A percentile compares a stretch with the other conserved stretches of the same genome.
Evolutionary conservation across 2,329 filamentous ascomycete genomes (phyloP).

Genomic region (Fusarium lyarnte): DNA sequence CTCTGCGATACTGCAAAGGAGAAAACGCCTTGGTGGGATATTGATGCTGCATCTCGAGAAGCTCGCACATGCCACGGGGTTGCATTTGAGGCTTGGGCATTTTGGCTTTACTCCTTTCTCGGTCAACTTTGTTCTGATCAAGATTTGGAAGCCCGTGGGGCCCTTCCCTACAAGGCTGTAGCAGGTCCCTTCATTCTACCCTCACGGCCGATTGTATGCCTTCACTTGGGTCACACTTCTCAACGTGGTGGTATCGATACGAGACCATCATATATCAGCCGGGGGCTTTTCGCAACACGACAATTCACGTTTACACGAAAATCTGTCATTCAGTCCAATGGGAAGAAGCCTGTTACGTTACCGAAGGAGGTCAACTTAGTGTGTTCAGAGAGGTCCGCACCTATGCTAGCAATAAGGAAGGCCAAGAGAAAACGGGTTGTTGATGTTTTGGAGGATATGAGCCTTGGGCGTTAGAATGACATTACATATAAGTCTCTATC

Average conservation of each 20-base stretch:
- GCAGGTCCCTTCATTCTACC: slow-evolving; percentile 52
- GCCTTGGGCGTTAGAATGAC: not conserved
- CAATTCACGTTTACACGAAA: slow-evolving; percentile 49
- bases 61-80: slow-evolving; percentile 47
- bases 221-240: slow-evolving; percentile 52
- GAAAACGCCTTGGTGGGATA: slow-evolving; percentile 44
- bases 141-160: slow-evolving; percentile 44
- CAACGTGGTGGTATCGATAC: slow-evolving; percentile 47
- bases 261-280: slow-evolving; percentile 49
- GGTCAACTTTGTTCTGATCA: slow-evolving; percentile 50
- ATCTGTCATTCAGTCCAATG: not conserved
- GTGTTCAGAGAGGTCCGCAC: slow-evolving; percentile 28
- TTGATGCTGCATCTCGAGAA: slow-evolving; percentile 43
- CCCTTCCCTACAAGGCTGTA: slow-evolving; percentile 43
- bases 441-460: slow-evolving; percentile 47
- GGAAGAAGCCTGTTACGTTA: slow-evolving; percentile 4
- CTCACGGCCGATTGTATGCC: slow-evolving; percentile 50
- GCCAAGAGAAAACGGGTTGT: slow-evolving; percentile 49
- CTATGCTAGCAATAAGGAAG: slow-evolving; percentile 36
- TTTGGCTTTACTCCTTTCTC: slow-evolving; percentile 54
- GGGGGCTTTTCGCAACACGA: slow-evolving; percentile 48
- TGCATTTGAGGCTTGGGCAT: slow-evolving; percentile 53
- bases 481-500: not conserved
- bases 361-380: slow-evolving; percentile 20
- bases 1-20: slow-evolving; percentile 48